A percentile compares a stretch with the other conserved stretches of the same genome.
These are phyloP conservation scores for Lachnellula willkommii DNA, from an alignment of 2,329 filamentous ascomycete genomes.

Conservation along the genomic window DNA sequence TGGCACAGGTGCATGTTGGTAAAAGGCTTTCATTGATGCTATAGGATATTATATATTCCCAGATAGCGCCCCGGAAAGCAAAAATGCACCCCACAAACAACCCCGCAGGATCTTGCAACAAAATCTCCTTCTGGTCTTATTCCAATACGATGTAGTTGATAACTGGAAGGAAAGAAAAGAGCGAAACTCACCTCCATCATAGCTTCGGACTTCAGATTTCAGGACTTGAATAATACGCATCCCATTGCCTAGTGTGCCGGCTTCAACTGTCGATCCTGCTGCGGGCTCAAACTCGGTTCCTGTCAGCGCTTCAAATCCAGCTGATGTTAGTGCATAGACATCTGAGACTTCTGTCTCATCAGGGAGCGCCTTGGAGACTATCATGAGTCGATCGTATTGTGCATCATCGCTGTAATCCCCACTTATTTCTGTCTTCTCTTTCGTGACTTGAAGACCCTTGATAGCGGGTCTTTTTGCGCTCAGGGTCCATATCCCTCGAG, in stretches of 20 bases:
- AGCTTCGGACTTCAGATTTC: slow-evolving; percentile 80
- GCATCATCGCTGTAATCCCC: slow-evolving; percentile 52
- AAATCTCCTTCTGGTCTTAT: slow-evolving; percentile 12
- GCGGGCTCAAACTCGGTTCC: slow-evolving; percentile 90
- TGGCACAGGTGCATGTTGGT: slow-evolving; percentile 27
- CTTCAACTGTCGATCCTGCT: slow-evolving; percentile 79
- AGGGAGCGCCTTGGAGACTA: slow-evolving; percentile 62
- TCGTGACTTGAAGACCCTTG: slow-evolving; percentile 47
- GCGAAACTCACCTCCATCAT: slow-evolving; percentile 69
- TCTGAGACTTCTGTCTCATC: slow-evolving; percentile 71
- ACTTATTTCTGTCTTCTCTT: slow-evolving; percentile 44
- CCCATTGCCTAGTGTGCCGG: slow-evolving; percentile 74
- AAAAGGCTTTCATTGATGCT: slow-evolving; percentile 37
- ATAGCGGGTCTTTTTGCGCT: slow-evolving; percentile 62
- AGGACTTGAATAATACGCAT: slow-evolving; percentile 83
- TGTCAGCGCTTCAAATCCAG: slow-evolving; percentile 67
- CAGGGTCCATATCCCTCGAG: slow-evolving; percentile 76
- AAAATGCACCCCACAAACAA: slow-evolving; percentile 8
- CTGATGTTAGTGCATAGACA: slow-evolving; percentile 69
- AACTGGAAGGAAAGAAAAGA: slow-evolving; percentile 13
- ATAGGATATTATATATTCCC: slow-evolving; percentile 33
- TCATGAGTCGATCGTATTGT: slow-evolving; percentile 73
- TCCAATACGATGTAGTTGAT: slow-evolving; percentile 3
- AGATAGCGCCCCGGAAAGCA: slow-evolving; percentile 31
- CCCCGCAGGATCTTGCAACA: slow-evolving; percentile 2